phyloP scores from a whole-genome alignment of 495 filamentous ascomycete species.

The Penicillium silybi region DNA sequence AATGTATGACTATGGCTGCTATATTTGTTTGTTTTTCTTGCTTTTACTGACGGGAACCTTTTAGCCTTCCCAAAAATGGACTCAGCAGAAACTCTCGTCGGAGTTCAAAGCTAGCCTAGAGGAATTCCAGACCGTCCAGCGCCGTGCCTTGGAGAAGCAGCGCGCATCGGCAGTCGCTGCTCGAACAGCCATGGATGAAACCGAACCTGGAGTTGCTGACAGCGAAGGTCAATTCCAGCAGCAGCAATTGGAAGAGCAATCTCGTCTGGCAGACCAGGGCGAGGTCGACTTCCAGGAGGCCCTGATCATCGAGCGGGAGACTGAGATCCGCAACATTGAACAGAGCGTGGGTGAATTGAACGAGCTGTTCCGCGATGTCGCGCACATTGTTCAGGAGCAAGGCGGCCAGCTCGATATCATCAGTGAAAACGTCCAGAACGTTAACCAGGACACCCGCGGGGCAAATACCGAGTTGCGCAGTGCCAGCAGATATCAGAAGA shows the following conservation, averaged over 20 bases:
- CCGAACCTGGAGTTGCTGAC: constrained; percentile 30
- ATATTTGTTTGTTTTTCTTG: neutral
- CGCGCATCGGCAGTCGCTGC: constrained; percentile 79
- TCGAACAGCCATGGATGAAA: constrained; percentile 65
- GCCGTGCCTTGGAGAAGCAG: constrained; percentile 85
- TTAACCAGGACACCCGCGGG: constrained; percentile 72
- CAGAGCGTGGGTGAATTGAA: constrained; percentile 93
- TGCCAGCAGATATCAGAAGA: constrained; percentile 88
- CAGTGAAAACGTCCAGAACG: constrained; percentile 76
- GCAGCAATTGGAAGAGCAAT: constrained; percentile 71
- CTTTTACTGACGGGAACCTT: constrained; percentile 3
- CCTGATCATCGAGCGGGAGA: constrained; percentile 90
- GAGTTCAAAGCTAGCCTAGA: constrained; percentile 83
- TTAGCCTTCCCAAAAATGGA: constrained; percentile 88
- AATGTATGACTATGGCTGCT: constrained; percentile 56
- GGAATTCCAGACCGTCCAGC: constrained; percentile 89
- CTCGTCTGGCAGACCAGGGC: constrained; percentile 81
- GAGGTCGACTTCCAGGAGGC: constrained; percentile 98
- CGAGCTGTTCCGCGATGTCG: constrained; percentile 93
- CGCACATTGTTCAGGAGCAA: constrained; percentile 92
- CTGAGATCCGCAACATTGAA: constrained; percentile 95
- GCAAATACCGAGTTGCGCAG: constrained; percentile 79
- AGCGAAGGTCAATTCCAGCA: constrained; percentile 50
- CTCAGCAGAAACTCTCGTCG: constrained; percentile 86
- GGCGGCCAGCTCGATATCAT: constrained; percentile 88